Conservation (phyloP, 306 rosid species). For the Vigna mungo region DNA sequence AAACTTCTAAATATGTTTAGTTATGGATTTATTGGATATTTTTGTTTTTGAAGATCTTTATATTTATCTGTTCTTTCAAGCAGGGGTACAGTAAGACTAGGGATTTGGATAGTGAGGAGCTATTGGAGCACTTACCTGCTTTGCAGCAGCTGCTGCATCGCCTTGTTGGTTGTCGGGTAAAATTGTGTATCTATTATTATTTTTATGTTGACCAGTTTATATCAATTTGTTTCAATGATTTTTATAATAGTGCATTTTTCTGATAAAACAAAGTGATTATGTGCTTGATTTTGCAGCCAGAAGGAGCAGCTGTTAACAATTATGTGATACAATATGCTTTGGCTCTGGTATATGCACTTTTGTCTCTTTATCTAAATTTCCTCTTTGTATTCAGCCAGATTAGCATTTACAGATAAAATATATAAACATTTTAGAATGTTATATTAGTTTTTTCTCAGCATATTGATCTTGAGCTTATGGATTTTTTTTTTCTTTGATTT, state of each 20-base stretch:
- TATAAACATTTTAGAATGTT: slow-evolving; percentile 9
- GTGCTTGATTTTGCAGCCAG: slow-evolving; percentile 75
- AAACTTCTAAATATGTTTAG: slow-evolving; percentile 1
- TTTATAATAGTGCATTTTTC: slow-evolving; percentile 5
- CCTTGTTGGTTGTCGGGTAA: slow-evolving; percentile 93
- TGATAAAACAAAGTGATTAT: slow-evolving; percentile 39
- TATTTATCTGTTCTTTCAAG: slow-evolving; percentile 40
- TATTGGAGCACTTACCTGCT: slow-evolving; percentile 96
- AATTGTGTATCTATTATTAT: slow-evolving; percentile 7
- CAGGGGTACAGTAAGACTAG: slow-evolving; percentile 97
- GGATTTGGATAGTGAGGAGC: slow-evolving; percentile 91
- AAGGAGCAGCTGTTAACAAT: slow-evolving; percentile 90
- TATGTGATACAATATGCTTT: slow-evolving; percentile 96
- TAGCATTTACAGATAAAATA: slow-evolving; percentile 31
- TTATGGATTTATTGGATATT: neutral
- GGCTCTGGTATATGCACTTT: slow-evolving; percentile 76
- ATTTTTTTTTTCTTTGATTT: slow-evolving; percentile 1
- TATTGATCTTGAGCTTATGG: neutral
- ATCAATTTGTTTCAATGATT: neutral
- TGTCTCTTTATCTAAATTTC: slow-evolving; percentile 14
- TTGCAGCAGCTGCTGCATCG: slow-evolving; percentile 91
- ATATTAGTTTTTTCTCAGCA: slow-evolving; percentile 22
- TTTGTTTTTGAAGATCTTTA: slow-evolving; percentile 16
- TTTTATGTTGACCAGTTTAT: slow-evolving; percentile 1
- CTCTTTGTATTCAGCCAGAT: slow-evolving; percentile 28